Conservation (phyloP, 306 rosid species). For the Vigna reflexopilosa region DNA sequence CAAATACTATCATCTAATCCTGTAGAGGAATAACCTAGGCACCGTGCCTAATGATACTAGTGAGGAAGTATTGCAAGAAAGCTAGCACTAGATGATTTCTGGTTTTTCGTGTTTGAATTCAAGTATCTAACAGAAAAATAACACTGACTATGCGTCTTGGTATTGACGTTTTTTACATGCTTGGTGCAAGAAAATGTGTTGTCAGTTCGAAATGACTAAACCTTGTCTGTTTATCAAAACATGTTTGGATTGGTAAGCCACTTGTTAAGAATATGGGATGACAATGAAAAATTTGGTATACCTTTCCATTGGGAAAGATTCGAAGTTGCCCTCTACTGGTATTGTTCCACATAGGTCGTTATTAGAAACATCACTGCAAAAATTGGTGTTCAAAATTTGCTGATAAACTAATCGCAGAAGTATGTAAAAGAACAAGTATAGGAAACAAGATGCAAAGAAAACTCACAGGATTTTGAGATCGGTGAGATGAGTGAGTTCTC, state of each 20-base stretch:
- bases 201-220: constrained; percentile 9
- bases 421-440: constrained; percentile 9
- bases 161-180: constrained; percentile 1
- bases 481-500: constrained; percentile 75
- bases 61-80: neutral
- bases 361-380: constrained; percentile 87
- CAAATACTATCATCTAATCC: neutral
- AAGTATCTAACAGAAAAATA: neutral
- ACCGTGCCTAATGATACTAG: neutral
- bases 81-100: neutral
- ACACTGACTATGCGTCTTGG: neutral
- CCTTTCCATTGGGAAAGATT: constrained; percentile 86
- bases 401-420: constrained; percentile 13
- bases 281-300: constrained; percentile 34
- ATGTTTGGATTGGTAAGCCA: neutral
- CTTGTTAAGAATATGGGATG: neutral
- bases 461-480: constrained; percentile 88
- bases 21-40: constrained; percentile 8
- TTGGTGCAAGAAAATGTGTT: neutral
- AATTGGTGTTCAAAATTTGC: constrained; percentile 20
- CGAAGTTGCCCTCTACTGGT: constrained; percentile 90
- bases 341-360: constrained; percentile 93
- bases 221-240: neutral
- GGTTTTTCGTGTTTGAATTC: constrained; percentile 20
- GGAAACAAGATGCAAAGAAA: constrained; percentile 20